phyloP scores from a whole-genome alignment of 2,329 filamentous ascomycete species.

The Sphaceloma murrayae region DNA sequence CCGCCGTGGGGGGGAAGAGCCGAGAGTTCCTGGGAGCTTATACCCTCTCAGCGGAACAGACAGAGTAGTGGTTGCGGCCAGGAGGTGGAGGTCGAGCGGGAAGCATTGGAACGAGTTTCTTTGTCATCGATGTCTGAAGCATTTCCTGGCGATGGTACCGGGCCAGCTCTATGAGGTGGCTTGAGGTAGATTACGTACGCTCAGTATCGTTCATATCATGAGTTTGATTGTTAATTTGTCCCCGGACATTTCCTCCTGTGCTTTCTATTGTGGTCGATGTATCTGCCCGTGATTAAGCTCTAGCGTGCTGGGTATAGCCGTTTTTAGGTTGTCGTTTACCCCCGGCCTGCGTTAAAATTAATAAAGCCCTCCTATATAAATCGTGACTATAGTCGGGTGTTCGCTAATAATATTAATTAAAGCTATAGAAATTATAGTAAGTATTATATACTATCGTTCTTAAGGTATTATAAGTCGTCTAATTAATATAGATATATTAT shows the following conservation, averaged over 20 bases:
- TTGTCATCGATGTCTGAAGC: conserved; percentile 14
- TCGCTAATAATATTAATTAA: neutral
- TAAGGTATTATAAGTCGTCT: neutral
- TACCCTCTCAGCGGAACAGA: too few species aligned
- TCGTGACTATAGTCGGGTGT: neutral
- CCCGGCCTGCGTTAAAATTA: neutral
- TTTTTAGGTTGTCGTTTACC: neutral
- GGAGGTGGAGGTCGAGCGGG: neutral
- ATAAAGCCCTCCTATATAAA: neutral
- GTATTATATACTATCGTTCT: neutral
- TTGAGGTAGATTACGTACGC: conserved; percentile 10
- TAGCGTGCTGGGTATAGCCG: too few species aligned
- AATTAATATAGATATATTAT: neutral
- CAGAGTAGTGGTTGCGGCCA: neutral
- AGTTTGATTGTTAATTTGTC: too few species aligned
- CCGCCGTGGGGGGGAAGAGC: neutral
- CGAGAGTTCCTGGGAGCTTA: too few species aligned
- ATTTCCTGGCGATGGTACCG: conserved; percentile 9
- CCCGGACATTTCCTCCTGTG: too few species aligned
- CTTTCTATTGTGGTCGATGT: too few species aligned
- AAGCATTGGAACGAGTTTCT: conserved; percentile 1
- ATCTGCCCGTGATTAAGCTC: too few species aligned
- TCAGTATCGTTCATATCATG: conserved; percentile 15
- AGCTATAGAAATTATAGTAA: neutral
- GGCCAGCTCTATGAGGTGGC: neutral